A percentile compares a stretch with the other conserved stretches of the same genome.
Evolutionary conservation across 192 early-diverging fungal species (phyloP).

Genomic region (Backusella westeae): DNA sequence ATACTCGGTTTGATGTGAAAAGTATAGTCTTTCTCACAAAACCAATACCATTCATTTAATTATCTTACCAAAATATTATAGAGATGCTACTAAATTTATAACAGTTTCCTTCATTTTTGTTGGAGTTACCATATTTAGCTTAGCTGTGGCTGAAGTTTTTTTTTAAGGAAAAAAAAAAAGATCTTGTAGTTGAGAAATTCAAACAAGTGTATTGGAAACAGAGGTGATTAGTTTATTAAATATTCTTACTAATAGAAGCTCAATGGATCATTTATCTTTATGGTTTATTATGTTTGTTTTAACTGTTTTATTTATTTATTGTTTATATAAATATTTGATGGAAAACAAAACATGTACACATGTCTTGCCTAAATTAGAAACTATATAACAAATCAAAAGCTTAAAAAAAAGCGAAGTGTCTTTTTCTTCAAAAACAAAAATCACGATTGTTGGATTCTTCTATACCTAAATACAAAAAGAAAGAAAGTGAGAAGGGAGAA

Average conservation of each 20-base stretch:
- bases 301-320: constrained; percentile 1
- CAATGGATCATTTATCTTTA: neutral
- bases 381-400: neutral
- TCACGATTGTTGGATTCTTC: neutral
- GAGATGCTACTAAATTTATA: no score
- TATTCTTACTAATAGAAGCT: neutral
- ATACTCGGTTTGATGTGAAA: no score
- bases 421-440: neutral
- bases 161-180: neutral
- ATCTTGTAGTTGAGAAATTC: neutral
- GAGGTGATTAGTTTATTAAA: neutral
- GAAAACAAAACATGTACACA: neutral
- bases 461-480: neutral
- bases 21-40: no score
- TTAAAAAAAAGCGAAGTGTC: neutral
- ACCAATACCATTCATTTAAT: no score
- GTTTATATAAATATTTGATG: neutral
- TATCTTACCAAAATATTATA: no score
- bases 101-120: no score
- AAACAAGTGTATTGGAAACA: neutral
- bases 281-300: neutral
- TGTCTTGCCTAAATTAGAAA: neutral
- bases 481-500: neutral
- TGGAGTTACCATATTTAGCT: neutral
- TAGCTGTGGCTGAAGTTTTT: constrained; percentile 2